phyloP scores from a whole-genome alignment of 140 eudicot genomes.

The Oenanthe javanica region DNA sequence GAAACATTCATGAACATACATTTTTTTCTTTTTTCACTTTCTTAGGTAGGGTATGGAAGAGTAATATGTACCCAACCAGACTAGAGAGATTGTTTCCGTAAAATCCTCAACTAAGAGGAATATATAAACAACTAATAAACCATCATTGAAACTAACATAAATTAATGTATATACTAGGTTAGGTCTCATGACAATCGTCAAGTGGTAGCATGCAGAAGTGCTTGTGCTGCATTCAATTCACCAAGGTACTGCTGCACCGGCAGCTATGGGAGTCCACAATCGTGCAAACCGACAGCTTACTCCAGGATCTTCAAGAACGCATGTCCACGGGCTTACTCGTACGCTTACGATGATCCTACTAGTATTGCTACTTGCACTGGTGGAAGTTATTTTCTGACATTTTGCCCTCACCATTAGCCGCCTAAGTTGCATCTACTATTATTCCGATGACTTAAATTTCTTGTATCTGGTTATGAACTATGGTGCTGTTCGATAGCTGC shows the following conservation, averaged over 20 bases:
- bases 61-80: neutral
- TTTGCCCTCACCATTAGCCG: conserved; percentile 68
- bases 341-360: conserved; percentile 94
- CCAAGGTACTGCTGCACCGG: conserved; percentile 86
- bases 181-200: conserved; percentile 48
- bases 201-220: conserved; percentile 94
- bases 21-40: neutral
- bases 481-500: neutral
- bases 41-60: neutral
- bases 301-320: conserved; percentile 83
- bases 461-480: neutral
- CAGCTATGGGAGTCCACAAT: conserved; percentile 56
- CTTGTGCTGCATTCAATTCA: conserved; percentile 80
- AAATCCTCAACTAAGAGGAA: too few species aligned
- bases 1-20: neutral
- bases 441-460: neutral
- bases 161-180: conserved; percentile 28
- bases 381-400: conserved; percentile 65
- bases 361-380: conserved; percentile 92
- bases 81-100: too few species aligned
- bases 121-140: neutral
- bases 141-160: too few species aligned
- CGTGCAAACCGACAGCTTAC: conserved; percentile 92
- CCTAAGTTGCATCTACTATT: neutral
- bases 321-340: conserved; percentile 88